Base-by-base conservation (phyloP, 2,329 filamentous ascomycete species). In the Phialophora tarda region DNA sequence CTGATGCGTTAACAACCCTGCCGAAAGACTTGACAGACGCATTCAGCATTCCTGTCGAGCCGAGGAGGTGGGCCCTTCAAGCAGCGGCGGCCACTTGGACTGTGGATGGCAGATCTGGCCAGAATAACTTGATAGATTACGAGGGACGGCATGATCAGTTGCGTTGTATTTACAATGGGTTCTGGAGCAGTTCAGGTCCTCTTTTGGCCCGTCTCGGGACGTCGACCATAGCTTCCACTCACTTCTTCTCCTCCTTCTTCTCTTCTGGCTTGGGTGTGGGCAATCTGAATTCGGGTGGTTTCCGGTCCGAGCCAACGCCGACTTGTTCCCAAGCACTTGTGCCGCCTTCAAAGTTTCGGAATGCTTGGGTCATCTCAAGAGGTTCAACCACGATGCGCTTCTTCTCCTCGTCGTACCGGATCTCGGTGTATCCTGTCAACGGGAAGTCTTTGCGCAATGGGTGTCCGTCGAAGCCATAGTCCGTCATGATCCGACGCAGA, bases 311-410 rank as follows among this genome's bases (percentile, higher is more conserved):
- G 74, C 94, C 94, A 67, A 84, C 79, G 68, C 89, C 88, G 74
- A 91, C 87, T 75, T 88, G 88, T 78, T 91, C 86, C 85, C 88
- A 91, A 48, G 83, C 86, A 71, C 89, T 88, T 55, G 88, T 88
- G 64, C 93, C 92, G 68, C 93, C 93, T 82, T 97, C 93, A 77
- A 99, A 99, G 83, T 99, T 98, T 74, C 95, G 89, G 88, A 96
- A 99, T 7, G 96, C 95, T 82, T 99, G 95, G 14, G 95, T 98
- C 80, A 99, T 86, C 84, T 99, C 95, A 58, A 99, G 85, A 48
- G 96, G 95, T 85, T 99, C 96, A 34, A 96, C 94, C 68, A 99
- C 94, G 77, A 99, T 97, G 69, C 95, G 88, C 88, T 99, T 99
- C 91, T 97, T 99, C 86, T 99, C 96, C 82, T 99, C 95, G 73